phyloP scores from a whole-genome alignment of 768 basidiomycete genomes.

The Agaricus sinodeliciosus region DNA sequence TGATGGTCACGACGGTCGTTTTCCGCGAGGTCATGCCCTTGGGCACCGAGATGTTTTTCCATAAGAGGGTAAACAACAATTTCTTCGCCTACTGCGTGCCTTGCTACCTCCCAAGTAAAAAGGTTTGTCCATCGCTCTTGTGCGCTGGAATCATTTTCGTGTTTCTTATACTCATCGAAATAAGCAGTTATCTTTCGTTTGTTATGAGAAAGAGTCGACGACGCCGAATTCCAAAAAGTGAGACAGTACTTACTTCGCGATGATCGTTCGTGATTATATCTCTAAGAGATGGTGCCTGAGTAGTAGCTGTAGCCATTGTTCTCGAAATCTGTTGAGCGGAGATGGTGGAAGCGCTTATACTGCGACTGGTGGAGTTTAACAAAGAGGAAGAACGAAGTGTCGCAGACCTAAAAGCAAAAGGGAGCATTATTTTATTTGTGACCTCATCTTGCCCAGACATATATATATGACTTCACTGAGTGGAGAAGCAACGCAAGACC shows the following conservation, averaged over 20 bases:
- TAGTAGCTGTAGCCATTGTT: not conserved
- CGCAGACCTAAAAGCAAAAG: too few species aligned
- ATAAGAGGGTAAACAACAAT: constrained; percentile 47
- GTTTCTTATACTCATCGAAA: constrained; percentile 32
- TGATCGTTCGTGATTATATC: constrained; percentile 12
- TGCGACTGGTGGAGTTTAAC: too few species aligned
- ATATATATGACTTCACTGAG: not conserved
- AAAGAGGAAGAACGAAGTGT: too few species aligned
- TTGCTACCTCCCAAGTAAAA: constrained; percentile 44
- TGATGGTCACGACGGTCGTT: constrained; percentile 40
- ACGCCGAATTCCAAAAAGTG: not conserved
- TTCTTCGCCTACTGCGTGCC: constrained; percentile 46
- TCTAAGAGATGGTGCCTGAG: not conserved
- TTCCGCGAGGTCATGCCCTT: constrained; percentile 36
- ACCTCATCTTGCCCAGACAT: not conserved
- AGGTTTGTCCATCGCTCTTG: constrained; percentile 39
- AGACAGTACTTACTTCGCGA: constrained; percentile 4
- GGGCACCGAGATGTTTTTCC: constrained; percentile 39
- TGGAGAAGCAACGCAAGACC: not conserved
- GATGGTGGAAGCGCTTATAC: too few species aligned
- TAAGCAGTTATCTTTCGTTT: constrained; percentile 37
- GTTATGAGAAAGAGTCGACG: not conserved
- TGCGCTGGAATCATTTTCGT: constrained; percentile 27
- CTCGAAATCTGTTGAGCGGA: not conserved
- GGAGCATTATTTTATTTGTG: not conserved